These are phyloP conservation scores for Cylindricascospora bacillispora DNA, from an alignment of 1,139 yeast genomes.

Conservation along the genomic window DNA sequence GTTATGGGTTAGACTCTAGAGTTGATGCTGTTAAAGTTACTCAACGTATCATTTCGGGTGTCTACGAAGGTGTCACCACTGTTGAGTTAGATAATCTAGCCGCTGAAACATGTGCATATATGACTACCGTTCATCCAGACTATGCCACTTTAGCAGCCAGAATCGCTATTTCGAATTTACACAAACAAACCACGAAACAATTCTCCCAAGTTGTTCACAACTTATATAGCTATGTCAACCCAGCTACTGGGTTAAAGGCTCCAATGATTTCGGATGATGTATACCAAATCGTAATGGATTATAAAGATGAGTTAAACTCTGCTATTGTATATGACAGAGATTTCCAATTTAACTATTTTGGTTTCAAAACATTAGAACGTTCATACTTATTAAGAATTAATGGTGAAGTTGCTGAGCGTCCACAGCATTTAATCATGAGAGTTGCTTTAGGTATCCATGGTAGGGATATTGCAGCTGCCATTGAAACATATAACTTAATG, in stretches of 20 bases:
- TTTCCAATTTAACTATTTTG: constrained; percentile 67
- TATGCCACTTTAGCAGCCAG: constrained; percentile 92
- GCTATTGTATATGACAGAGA: constrained; percentile 74
- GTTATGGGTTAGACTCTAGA: constrained; percentile 72
- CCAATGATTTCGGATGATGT: constrained; percentile 53
- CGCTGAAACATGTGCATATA: constrained; percentile 93
- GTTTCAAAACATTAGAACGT: constrained; percentile 76
- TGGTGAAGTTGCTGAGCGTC: constrained; percentile 73
- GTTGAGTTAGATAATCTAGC: constrained; percentile 90
- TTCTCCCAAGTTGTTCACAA: constrained; percentile 62
- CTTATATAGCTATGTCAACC: constrained; percentile 56
- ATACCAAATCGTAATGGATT: constrained; percentile 43
- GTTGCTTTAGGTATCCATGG: constrained; percentile 85
- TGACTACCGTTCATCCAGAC: constrained; percentile 96
- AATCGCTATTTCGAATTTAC: constrained; percentile 82
- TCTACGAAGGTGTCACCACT: constrained; percentile 93
- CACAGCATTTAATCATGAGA: constrained; percentile 82
- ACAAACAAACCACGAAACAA: constrained; percentile 78
- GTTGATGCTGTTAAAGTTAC: constrained; percentile 86
- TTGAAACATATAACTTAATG: constrained; percentile 76
- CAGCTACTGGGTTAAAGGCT: constrained; percentile 50
- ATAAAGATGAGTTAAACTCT: constrained; percentile 56
- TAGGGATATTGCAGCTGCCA: constrained; percentile 50
- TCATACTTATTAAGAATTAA: constrained; percentile 55
- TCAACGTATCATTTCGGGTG: constrained; percentile 81